Conservation (phyloP, 2,329 filamentous ascomycete species). For the Botrytis paeoniae region DNA sequence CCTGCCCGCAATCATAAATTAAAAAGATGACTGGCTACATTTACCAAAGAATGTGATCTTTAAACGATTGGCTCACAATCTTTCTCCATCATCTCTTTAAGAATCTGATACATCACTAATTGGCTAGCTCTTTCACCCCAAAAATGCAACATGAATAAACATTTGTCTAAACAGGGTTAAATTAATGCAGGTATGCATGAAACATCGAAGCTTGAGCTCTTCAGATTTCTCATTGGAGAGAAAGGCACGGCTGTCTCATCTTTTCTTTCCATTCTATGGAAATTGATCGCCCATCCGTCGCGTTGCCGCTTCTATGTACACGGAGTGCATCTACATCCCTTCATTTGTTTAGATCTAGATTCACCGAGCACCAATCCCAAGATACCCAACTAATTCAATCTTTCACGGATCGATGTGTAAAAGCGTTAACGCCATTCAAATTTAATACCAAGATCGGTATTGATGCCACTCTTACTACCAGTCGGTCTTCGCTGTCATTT, state of each 20-base stretch:
- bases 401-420: neutral
- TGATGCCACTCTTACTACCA: neutral
- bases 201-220: constrained; percentile 17
- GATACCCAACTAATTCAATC: neutral
- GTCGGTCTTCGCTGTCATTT: constrained; percentile 7
- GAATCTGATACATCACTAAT: constrained; percentile 12
- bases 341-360: constrained; percentile 1
- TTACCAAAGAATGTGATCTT: neutral
- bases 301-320: neutral
- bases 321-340: neutral
- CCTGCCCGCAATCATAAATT: neutral
- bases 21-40: neutral
- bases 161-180: constrained; percentile 4
- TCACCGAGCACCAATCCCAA: neutral
- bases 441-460: neutral
- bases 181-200: constrained; percentile 17
- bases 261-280: neutral
- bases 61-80: neutral
- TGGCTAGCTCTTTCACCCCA: neutral
- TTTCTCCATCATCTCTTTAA: neutral
- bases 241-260: constrained; percentile 11
- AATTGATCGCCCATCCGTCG: neutral
- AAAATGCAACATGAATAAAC: neutral
- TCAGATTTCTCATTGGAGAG: constrained; percentile 3
- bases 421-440: constrained; percentile 6